These are phyloP conservation scores for Capsicum rhomboideum DNA, from an alignment of 257 asterid genomes.

Conservation along the genomic window DNA sequence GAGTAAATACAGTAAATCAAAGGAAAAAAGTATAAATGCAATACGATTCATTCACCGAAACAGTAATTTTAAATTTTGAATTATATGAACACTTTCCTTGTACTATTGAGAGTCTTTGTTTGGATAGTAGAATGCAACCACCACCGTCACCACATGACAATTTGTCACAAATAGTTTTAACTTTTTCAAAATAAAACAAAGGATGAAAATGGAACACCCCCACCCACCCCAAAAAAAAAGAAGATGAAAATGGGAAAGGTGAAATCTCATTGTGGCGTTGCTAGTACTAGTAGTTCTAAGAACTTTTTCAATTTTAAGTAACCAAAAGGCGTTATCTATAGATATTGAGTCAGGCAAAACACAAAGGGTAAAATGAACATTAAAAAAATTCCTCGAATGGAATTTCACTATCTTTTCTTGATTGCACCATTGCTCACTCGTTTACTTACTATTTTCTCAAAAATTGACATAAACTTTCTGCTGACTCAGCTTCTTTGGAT, in stretches of 20 bases:
- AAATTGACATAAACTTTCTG: too few relatives aligned
- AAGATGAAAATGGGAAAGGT: not conserved
- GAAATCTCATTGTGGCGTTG: not conserved
- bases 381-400: not conserved
- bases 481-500: not conserved
- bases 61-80: not conserved
- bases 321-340: not conserved
- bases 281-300: not conserved
- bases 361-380: not conserved
- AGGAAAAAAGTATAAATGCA: too few relatives aligned
- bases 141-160: not conserved
- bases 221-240: too few relatives aligned
- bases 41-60: not conserved
- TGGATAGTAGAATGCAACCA: not conserved
- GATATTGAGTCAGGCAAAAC: not conserved
- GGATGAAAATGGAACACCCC: not conserved
- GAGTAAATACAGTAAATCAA: too few relatives aligned
- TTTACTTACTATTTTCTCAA: too few relatives aligned
- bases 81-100: not conserved
- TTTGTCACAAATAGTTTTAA: not conserved
- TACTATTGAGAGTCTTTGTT: not conserved
- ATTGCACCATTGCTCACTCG: too few relatives aligned
- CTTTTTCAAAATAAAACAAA: not conserved
- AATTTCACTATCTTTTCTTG: not conserved
- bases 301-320: not conserved